Conservation (phyloP, 257 asterid species). For the Solanum okadae region DNA sequence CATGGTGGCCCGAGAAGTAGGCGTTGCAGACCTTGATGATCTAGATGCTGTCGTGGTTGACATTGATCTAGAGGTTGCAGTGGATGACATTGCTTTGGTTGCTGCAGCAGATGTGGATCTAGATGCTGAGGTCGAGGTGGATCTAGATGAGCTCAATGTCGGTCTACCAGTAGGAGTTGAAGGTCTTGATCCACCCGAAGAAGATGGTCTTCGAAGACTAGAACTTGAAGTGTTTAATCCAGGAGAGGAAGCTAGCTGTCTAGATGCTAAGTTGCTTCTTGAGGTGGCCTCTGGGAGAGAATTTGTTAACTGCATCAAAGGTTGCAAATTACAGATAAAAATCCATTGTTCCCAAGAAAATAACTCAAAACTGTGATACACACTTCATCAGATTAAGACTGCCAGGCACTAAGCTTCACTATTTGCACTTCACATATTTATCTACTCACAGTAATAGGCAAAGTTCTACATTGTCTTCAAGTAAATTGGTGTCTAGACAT, state of each 20-base stretch:
- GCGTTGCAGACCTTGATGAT: slow-evolving; percentile 82
- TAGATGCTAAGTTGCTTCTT: slow-evolving; percentile 53
- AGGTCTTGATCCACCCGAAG: slow-evolving; percentile 53
- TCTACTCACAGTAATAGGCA: not conserved
- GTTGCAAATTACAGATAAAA: slow-evolving; percentile 13
- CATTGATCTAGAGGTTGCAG: slow-evolving; percentile 20
- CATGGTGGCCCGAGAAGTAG: slow-evolving; percentile 57
- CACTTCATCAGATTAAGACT: not conserved
- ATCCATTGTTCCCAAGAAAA: not conserved
- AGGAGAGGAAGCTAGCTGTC: slow-evolving; percentile 45
- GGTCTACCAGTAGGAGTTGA: slow-evolving; percentile 86
- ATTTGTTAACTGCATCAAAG: slow-evolving; percentile 35
- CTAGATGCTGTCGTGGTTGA: slow-evolving; percentile 20
- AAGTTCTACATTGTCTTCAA: not conserved
- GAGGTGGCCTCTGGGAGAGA: slow-evolving; percentile 20
- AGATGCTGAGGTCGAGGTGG: slow-evolving; percentile 16
- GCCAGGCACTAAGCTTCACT: not conserved
- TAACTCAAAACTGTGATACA: not conserved
- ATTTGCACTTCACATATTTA: not conserved
- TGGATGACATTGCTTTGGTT: slow-evolving; percentile 27
- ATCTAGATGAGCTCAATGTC: slow-evolving; percentile 28
- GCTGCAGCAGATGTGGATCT: slow-evolving; percentile 36
- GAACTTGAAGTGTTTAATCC: slow-evolving; percentile 62
- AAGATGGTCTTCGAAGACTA: slow-evolving; percentile 77
- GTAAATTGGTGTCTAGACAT: not conserved